phyloP scores from a whole-genome alignment of 305 asterid species.

The Andrographis paniculata region DNA sequence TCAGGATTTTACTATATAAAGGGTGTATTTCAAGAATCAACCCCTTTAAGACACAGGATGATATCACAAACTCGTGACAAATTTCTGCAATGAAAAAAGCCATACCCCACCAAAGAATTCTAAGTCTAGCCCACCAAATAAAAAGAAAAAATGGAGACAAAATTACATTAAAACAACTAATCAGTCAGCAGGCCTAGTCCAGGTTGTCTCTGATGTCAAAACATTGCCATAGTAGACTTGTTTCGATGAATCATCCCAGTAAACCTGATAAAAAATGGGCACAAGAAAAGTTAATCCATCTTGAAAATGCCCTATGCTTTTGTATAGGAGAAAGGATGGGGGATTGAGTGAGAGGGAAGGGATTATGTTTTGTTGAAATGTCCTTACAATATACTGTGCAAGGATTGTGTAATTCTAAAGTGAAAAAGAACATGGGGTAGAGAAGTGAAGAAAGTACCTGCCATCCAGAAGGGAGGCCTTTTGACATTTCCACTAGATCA shows the following conservation, averaged over 20 bases:
- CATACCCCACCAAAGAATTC: too few relatives aligned
- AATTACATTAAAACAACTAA: not conserved
- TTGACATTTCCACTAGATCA: conserved; percentile 53
- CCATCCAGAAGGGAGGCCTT: conserved; percentile 89
- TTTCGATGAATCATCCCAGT: conserved; percentile 83
- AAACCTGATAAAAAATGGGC: conserved; percentile 39
- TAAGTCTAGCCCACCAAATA: conserved; percentile 1
- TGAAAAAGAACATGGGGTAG: not conserved
- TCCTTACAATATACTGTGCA: too few relatives aligned
- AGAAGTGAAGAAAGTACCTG: conserved; percentile 45
- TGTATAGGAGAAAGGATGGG: too few relatives aligned
- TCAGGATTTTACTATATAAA: too few relatives aligned
- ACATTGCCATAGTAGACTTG: conserved; percentile 70
- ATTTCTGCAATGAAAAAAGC: too few relatives aligned
- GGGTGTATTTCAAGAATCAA: too few relatives aligned
- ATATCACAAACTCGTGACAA: too few relatives aligned
- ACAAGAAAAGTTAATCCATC: too few relatives aligned
- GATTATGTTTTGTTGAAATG: too few relatives aligned
- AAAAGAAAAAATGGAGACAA: not conserved
- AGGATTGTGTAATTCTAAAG: not conserved
- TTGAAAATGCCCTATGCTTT: too few relatives aligned
- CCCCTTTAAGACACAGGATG: too few relatives aligned
- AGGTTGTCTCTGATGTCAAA: conserved; percentile 71
- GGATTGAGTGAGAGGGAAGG: too few relatives aligned
- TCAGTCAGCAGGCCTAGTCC: conserved; percentile 64